Evolutionary conservation across 179 eudicot genomes (phyloP).

Genomic region (Actinidia arguta): DNA sequence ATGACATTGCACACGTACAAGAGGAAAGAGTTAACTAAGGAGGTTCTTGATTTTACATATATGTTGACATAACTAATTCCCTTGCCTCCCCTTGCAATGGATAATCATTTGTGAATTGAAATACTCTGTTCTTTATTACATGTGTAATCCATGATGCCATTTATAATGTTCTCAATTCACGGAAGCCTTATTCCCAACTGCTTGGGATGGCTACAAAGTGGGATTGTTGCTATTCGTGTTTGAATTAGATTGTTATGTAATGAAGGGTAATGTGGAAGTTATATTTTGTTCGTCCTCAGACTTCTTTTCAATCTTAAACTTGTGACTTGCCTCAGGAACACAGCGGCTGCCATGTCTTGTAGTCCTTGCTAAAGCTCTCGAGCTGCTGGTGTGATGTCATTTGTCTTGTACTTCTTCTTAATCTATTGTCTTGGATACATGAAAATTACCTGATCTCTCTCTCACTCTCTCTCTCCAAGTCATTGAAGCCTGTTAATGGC

Average conservation of each 20-base stretch:
- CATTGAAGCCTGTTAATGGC: conserved; percentile 69
- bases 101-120: background rate
- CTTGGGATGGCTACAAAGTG: background rate
- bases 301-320: conserved; percentile 9
- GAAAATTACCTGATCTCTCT: background rate
- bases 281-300: background rate
- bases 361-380: conserved; percentile 81
- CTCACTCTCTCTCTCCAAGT: conserved; percentile 33
- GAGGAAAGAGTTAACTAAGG: background rate
- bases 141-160: background rate
- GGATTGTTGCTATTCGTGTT: background rate
- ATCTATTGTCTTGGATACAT: background rate
- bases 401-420: background rate
- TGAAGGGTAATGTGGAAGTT: background rate
- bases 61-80: background rate
- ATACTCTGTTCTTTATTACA: background rate
- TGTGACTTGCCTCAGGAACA: conserved; percentile 62
- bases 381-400: conserved; percentile 66
- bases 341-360: conserved; percentile 90
- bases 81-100: background rate
- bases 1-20: background rate
- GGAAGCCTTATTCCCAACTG: background rate
- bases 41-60: background rate
- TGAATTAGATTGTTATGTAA: background rate
- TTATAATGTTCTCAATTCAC: background rate